These are phyloP conservation scores for Cutaneotrichosporon sp. DNA, from an alignment of 1,284 basidiomycete genomes.

Conservation along the genomic window DNA sequence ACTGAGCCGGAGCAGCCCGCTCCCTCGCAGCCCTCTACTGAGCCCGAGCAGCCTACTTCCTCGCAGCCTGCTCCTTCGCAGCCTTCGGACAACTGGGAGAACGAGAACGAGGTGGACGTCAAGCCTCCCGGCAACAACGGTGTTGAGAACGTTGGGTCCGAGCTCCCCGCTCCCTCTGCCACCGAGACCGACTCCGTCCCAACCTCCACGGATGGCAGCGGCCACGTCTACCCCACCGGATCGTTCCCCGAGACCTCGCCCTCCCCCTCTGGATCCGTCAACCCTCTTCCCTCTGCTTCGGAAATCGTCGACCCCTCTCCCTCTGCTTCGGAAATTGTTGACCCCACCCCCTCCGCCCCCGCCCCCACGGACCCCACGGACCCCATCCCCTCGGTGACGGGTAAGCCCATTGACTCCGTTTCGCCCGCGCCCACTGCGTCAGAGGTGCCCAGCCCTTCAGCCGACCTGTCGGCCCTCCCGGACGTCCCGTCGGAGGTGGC, in stretches of 20 bases:
- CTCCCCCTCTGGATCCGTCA: neutral
- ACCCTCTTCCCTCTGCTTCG: neutral
- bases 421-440: neutral
- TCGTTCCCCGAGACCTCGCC: slow-evolving; percentile 18
- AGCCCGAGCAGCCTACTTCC: slow-evolving; percentile 1
- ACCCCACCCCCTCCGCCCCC: neutral
- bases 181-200: neutral
- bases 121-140: neutral
- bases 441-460: slow-evolving; percentile 11
- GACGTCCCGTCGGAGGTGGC: slow-evolving; percentile 6
- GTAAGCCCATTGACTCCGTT: slow-evolving; percentile 9
- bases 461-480: slow-evolving; percentile 9
- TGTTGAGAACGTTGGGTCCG: neutral
- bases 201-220: neutral
- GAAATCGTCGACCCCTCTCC: neutral
- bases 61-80: neutral
- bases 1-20: neutral
- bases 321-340: neutral
- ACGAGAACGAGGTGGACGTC: neutral
- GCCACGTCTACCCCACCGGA: slow-evolving; percentile 13
- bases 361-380: neutral
- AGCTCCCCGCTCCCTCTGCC: slow-evolving; percentile 1
- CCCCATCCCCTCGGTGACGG: slow-evolving; percentile 6
- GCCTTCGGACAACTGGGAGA: neutral
- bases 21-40: neutral